Evolutionary conservation across 345 rosid species (phyloP).

Genomic region (Diplotaxis tenuifolia): DNA sequence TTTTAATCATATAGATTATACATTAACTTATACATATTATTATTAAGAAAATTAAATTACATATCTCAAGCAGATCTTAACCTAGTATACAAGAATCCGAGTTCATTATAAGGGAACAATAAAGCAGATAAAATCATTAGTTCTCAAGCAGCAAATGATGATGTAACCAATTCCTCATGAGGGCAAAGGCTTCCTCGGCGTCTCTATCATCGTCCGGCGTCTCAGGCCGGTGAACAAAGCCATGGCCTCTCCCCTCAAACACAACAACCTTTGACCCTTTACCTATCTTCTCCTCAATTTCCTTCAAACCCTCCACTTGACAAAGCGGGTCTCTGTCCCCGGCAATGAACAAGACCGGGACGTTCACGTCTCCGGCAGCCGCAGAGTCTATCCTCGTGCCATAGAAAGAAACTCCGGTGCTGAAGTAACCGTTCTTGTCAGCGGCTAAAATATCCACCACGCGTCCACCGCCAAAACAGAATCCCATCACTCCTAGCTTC

Average conservation of each 20-base stretch:
- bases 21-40: no score
- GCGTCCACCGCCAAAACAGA: conserved; percentile 83
- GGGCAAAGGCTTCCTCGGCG: conserved; percentile 67
- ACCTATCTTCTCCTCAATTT: conserved; percentile 49
- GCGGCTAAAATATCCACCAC: conserved; percentile 59
- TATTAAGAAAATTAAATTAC: no score
- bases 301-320: conserved; percentile 41
- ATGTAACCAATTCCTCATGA: conserved; percentile 71
- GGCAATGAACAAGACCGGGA: conserved; percentile 68
- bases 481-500: conserved; percentile 79
- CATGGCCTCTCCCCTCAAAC: conserved; percentile 73
- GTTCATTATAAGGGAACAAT: neutral
- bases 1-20: no score
- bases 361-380: conserved; percentile 46
- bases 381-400: conserved; percentile 71
- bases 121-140: neutral
- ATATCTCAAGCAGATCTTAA: no score
- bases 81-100: neutral
- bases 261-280: conserved; percentile 51
- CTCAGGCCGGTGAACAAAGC: conserved; percentile 68
- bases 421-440: conserved; percentile 52
- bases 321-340: conserved; percentile 81
- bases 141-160: conserved; percentile 38
- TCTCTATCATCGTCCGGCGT: conserved; percentile 76
- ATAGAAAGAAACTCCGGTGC: conserved; percentile 71